Conservation (phyloP, 1,139 yeast species). For the Williopsis jadinii region DNA sequence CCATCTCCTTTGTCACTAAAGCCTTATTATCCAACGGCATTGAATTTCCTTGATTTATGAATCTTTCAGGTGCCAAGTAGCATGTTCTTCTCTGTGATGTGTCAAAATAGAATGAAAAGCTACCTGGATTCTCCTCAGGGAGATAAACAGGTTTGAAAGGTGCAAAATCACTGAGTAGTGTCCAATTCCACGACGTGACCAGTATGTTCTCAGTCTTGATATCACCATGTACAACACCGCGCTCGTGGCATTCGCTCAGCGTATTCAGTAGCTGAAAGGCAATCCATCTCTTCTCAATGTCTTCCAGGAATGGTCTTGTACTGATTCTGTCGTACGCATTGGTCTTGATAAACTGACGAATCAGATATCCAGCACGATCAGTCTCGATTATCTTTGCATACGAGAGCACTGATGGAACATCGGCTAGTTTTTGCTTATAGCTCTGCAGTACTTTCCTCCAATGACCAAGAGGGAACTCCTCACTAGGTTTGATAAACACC, state of each 20-base stretch:
- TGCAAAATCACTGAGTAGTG: conserved; percentile 76
- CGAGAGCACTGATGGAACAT: conserved; percentile 60
- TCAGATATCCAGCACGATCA: conserved; percentile 84
- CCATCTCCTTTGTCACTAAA: conserved; percentile 59
- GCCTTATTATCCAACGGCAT: conserved; percentile 18
- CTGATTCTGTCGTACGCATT: conserved; percentile 83
- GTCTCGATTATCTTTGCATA: conserved; percentile 76
- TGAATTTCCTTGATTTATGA: conserved; percentile 35
- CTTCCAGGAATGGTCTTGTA: conserved; percentile 79
- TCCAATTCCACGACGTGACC: conserved; percentile 89
- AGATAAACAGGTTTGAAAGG: conserved; percentile 75
- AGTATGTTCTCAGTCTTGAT: conserved; percentile 83
- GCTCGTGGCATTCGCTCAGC: conserved; percentile 55
- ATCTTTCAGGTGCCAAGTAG: conserved; percentile 92
- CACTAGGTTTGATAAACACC: conserved; percentile 70
- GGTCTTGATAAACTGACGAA: conserved; percentile 72
- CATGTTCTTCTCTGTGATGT: conserved; percentile 82
- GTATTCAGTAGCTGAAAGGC: conserved; percentile 69
- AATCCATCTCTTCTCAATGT: conserved; percentile 77
- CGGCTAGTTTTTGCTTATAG: conserved; percentile 32
- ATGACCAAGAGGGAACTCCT: conserved; percentile 29
- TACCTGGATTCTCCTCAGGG: conserved; percentile 95
- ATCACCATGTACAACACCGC: conserved; percentile 77
- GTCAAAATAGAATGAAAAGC: conserved; percentile 86
- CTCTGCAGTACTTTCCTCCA: conserved; percentile 33